phyloP scores from a whole-genome alignment of 2,329 filamentous ascomycete genomes.

The Rhynchosporium graminicola region DNA sequence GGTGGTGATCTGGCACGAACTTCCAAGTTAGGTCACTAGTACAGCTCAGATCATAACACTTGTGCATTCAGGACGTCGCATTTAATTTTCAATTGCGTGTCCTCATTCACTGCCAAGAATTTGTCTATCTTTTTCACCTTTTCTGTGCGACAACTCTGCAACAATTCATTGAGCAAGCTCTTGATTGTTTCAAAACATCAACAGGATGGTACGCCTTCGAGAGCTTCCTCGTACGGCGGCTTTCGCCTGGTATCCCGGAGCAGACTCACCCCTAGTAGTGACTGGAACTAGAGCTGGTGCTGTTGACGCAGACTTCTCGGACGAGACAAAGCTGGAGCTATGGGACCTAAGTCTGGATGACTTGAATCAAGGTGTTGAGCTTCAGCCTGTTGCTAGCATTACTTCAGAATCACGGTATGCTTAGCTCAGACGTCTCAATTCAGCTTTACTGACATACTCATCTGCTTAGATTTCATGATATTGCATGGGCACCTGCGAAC shows the following conservation, averaged over 20 bases:
- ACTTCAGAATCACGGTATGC: slow-evolving; percentile 83
- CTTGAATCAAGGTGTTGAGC: slow-evolving; percentile 73
- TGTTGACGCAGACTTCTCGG: slow-evolving; percentile 95
- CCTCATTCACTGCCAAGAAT: slow-evolving; percentile 15
- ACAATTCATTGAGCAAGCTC: slow-evolving; percentile 20
- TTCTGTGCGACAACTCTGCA: slow-evolving; percentile 11
- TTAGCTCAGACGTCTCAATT: slow-evolving; percentile 5
- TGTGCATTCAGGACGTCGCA: slow-evolving; percentile 24
- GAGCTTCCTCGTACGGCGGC: slow-evolving; percentile 96
- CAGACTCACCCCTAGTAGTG: slow-evolving; percentile 77
- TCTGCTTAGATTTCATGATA: slow-evolving; percentile 80
- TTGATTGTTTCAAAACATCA: slow-evolving; percentile 25
- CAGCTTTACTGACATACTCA: slow-evolving; percentile 20
- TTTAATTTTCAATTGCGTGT: slow-evolving; percentile 26
- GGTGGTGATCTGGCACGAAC: slow-evolving; percentile 10
- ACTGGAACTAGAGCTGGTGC: slow-evolving; percentile 94
- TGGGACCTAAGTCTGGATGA: slow-evolving; percentile 90
- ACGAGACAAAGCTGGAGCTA: slow-evolving; percentile 92
- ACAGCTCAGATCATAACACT: slow-evolving; percentile 18
- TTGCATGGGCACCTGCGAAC: slow-evolving; percentile 87
- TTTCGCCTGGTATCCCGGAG: slow-evolving; percentile 91
- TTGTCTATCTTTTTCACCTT: slow-evolving; percentile 13
- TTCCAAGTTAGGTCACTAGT: slow-evolving; percentile 13
- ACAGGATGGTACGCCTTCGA: slow-evolving; percentile 86
- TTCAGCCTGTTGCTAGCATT: slow-evolving; percentile 82